These are phyloP conservation scores for Nemania serpens DNA, from an alignment of 2,329 filamentous ascomycete species.

Conservation along the genomic window DNA sequence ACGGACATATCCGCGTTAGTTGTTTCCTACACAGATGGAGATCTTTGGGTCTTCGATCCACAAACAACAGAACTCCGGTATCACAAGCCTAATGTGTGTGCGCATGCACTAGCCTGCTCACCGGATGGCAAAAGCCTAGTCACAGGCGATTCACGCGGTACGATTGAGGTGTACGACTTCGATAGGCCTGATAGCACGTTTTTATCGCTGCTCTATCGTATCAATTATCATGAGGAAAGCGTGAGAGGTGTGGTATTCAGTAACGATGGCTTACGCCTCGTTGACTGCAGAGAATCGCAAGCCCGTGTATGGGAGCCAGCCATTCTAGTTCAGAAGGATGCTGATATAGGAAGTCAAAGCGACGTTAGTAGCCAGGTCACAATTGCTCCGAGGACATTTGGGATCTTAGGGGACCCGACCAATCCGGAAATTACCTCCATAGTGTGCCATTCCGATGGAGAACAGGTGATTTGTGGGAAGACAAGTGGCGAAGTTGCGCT, in stretches of 20 bases:
- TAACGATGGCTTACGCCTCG: conserved; percentile 39
- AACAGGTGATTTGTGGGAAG: conserved; percentile 35
- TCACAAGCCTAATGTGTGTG: conserved; percentile 26
- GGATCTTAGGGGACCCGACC: conserved; percentile 18
- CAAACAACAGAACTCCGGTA: conserved; percentile 27
- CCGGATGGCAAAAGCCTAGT: conserved; percentile 35
- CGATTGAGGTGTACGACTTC: conserved; percentile 39
- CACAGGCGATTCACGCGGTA: conserved; percentile 32
- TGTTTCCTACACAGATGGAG: conserved; percentile 34
- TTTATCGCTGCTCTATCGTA: conserved; percentile 39
- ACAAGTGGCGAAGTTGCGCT: conserved; percentile 35
- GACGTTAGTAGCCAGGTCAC: conserved; percentile 23
- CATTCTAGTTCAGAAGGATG: conserved; percentile 36
- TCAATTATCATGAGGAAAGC: conserved; percentile 35
- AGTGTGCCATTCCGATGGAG: conserved; percentile 22
- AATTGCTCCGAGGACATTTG: conserved; percentile 16
- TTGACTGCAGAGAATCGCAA: conserved; percentile 41
- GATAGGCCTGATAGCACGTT: conserved; percentile 27
- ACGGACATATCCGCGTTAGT: conserved; percentile 33
- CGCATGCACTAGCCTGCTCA: conserved; percentile 37
- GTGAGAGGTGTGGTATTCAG: conserved; percentile 41
- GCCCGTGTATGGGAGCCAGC: conserved; percentile 45
- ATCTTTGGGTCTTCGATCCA: conserved; percentile 38
- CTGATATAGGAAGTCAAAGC: conserved; percentile 32
- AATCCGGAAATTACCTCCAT: conserved; percentile 34